Conservation (phyloP, 495 filamentous ascomycete genomes). For the Zalerion maritima region DNA sequence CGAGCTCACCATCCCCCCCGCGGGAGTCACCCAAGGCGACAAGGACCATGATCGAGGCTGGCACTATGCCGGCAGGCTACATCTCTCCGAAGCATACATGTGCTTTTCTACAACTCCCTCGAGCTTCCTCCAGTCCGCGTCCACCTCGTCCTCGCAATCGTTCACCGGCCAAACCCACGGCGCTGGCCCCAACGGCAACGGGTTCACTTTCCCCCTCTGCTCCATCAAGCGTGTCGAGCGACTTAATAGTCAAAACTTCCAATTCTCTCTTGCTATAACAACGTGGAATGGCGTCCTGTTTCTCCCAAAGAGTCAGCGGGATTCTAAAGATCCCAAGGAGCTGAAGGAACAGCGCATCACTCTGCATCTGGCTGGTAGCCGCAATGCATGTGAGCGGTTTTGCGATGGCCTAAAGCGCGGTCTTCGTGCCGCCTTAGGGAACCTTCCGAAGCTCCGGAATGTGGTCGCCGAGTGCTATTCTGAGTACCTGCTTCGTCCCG, state of each 20-base stretch:
- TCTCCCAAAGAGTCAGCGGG: conserved; percentile 35
- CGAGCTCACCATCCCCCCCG: conserved; percentile 72
- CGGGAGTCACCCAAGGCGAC: conserved; percentile 42
- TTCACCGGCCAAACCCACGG: conserved; percentile 85
- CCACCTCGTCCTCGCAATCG: conserved; percentile 52
- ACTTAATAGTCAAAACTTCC: conserved; percentile 70
- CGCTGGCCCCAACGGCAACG: conserved; percentile 85
- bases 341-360: conserved; percentile 65
- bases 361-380: conserved; percentile 74
- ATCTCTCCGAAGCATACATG: conserved; percentile 84
- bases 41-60: conserved; percentile 54
- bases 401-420: conserved; percentile 90
- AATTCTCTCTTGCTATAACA: conserved; percentile 86
- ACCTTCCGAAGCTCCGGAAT: conserved; percentile 64
- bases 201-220: conserved; percentile 89
- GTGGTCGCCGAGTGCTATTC: conserved; percentile 80
- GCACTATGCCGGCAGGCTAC: conserved; percentile 83
- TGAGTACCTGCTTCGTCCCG: conserved; percentile 65
- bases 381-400: conserved; percentile 82
- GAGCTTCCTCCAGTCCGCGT: conserved; percentile 70
- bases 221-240: conserved; percentile 84
- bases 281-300: conserved; percentile 91
- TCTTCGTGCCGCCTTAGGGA: conserved; percentile 67
- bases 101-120: conserved; percentile 91
- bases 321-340: conserved; percentile 35